These are phyloP conservation scores for Fusarium xyrophilum DNA, from an alignment of 2,329 filamentous ascomycete species.

Conservation along the genomic window DNA sequence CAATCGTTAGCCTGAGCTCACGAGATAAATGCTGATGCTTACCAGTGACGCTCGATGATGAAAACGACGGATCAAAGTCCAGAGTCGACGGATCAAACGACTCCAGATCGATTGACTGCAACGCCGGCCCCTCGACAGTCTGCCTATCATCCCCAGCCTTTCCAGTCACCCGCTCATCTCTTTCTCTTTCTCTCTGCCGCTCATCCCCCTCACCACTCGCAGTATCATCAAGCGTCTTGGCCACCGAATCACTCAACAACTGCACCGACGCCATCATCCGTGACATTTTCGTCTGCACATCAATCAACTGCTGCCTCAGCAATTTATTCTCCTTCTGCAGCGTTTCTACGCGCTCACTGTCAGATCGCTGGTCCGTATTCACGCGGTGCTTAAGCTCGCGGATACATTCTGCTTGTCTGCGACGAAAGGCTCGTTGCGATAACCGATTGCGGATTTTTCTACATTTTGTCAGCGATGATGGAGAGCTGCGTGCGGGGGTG, in stretches of 20 bases:
- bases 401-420: slow-evolving; percentile 42
- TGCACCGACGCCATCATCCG: slow-evolving; percentile 39
- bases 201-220: not conserved
- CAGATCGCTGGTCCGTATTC: slow-evolving; percentile 33
- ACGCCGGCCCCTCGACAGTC: not conserved
- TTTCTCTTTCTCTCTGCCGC: not conserved
- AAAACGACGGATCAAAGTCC: slow-evolving; percentile 4
- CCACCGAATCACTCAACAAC: slow-evolving; percentile 35
- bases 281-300: slow-evolving; percentile 41
- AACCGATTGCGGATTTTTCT: slow-evolving; percentile 46
- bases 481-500: not conserved
- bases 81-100: slow-evolving; percentile 7
- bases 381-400: slow-evolving; percentile 37
- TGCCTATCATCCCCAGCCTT: fast-evolving
- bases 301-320: slow-evolving; percentile 40
- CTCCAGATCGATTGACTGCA: not conserved
- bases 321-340: slow-evolving; percentile 40
- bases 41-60: not conserved
- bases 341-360: slow-evolving; percentile 35
- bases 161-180: not conserved
- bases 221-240: slow-evolving; percentile 36
- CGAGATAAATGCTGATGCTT: fast-evolving
- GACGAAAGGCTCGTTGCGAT: slow-evolving; percentile 44
- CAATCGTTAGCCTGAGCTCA: fast-evolving
- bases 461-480: not conserved